phyloP scores from a whole-genome alignment of 1,139 yeast species.

The Hyphopichia pseudoburtonii region DNA sequence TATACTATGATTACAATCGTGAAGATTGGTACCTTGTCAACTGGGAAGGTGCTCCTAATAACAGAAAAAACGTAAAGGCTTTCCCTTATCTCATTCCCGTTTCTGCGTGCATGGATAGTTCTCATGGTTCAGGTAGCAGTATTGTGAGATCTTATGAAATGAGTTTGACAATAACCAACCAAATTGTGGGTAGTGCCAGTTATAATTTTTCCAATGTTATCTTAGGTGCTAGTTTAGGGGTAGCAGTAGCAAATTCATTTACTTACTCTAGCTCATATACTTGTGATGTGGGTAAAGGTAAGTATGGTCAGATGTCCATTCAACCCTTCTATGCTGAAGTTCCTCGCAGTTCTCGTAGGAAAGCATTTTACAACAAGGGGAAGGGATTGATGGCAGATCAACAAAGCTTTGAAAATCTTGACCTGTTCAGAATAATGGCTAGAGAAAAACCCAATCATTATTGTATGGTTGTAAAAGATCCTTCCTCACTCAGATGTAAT shows the following conservation, averaged over 20 bases:
- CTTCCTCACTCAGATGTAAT: constrained; percentile 9
- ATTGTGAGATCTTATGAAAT: neutral
- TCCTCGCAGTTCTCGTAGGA: constrained; percentile 12
- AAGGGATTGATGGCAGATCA: constrained; percentile 9
- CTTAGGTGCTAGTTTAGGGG: constrained; percentile 10
- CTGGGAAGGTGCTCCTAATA: constrained; percentile 4
- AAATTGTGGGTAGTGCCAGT: constrained; percentile 1
- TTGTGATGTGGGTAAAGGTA: constrained; percentile 17
- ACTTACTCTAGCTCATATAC: constrained; percentile 11
- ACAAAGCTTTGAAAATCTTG: constrained; percentile 7
- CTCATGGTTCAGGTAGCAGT: constrained; percentile 7
- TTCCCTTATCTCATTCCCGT: constrained; percentile 10
- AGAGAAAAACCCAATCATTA: constrained; percentile 11
- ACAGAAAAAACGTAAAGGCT: neutral
- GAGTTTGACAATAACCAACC: constrained; percentile 2
- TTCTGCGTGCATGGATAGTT: constrained; percentile 10
- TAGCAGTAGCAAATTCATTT: constrained; percentile 9
- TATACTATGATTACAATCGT: constrained; percentile 16
- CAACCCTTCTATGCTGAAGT: constrained; percentile 12
- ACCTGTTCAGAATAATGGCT: constrained; percentile 8
- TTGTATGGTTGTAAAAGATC: constrained; percentile 9
- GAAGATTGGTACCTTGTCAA: constrained; percentile 15
- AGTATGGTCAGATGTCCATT: constrained; percentile 16
- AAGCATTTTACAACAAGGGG: constrained; percentile 10
- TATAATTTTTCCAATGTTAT: constrained; percentile 5